phyloP scores from a whole-genome alignment of 2,329 filamentous ascomycete species.

The Venturia aucupariae region DNA sequence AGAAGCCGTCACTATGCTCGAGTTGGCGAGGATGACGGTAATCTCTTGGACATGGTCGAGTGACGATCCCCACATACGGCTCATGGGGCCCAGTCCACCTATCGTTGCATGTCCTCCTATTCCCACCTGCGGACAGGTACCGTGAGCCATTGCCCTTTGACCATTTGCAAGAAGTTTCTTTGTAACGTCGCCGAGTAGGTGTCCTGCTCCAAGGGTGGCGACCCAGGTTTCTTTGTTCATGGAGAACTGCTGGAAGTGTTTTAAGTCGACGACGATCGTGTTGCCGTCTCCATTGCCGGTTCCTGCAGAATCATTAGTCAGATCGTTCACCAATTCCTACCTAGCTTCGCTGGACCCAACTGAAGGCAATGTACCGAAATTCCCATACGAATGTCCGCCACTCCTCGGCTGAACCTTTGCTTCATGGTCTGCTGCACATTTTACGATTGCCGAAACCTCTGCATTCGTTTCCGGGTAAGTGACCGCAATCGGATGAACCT shows the following conservation, averaged over 20 bases:
- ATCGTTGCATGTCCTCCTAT: slow-evolving; percentile 33
- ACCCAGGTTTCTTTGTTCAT: slow-evolving; percentile 46
- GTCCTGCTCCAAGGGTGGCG: slow-evolving; percentile 48
- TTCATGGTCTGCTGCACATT: slow-evolving; percentile 33
- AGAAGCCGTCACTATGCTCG: slow-evolving; percentile 22
- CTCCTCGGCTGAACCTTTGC: slow-evolving; percentile 43
- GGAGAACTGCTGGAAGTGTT: slow-evolving; percentile 43
- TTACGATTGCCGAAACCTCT: slow-evolving; percentile 38
- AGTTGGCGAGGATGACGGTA: slow-evolving; percentile 23
- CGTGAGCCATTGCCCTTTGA: slow-evolving; percentile 30
- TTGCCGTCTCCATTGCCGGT: slow-evolving; percentile 27
- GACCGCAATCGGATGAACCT: slow-evolving; percentile 26
- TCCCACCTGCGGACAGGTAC: slow-evolving; percentile 30
- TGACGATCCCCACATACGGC: slow-evolving; percentile 41
- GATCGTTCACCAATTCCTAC: not conserved
- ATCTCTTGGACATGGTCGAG: slow-evolving; percentile 43
- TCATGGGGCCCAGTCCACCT: slow-evolving; percentile 31
- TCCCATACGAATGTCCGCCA: slow-evolving; percentile 48
- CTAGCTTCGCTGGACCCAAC: slow-evolving; percentile 15
- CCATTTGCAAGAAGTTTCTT: slow-evolving; percentile 26
- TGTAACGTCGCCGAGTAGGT: slow-evolving; percentile 44
- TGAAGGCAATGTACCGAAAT: slow-evolving; percentile 31
- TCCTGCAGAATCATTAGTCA: not conserved
- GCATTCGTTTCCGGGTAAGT: slow-evolving; percentile 26
- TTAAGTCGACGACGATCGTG: slow-evolving; percentile 42